These are phyloP conservation scores for Pisolithus thermaeus DNA, from an alignment of 1,284 basidiomycete genomes.

Conservation along the genomic window DNA sequence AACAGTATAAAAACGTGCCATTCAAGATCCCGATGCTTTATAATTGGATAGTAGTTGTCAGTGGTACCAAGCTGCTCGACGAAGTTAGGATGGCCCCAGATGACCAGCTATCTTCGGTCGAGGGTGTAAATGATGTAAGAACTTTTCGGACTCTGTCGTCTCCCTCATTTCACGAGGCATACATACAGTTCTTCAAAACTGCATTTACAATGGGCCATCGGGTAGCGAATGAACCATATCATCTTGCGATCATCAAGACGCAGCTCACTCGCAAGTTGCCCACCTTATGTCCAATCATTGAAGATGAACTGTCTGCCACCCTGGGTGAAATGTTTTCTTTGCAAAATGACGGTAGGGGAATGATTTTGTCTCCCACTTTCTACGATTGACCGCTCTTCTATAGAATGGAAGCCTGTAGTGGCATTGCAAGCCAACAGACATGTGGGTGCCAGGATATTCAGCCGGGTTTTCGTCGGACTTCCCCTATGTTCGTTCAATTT, in stretches of 20 bases:
- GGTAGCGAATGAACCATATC: constrained; percentile 8
- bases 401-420: constrained; percentile 1
- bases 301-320: constrained; percentile 17
- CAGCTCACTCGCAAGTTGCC: constrained; percentile 16
- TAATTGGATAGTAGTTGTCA: constrained; percentile 38
- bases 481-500: constrained; percentile 9
- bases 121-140: constrained; percentile 31
- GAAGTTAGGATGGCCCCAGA: constrained; percentile 37
- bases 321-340: constrained; percentile 5
- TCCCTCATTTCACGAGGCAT: not conserved
- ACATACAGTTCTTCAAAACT: not conserved
- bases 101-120: constrained; percentile 32
- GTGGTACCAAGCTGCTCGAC: constrained; percentile 30
- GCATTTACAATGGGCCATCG: constrained; percentile 3
- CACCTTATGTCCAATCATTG: constrained; percentile 12
- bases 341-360: not conserved
- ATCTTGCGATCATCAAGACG: constrained; percentile 14
- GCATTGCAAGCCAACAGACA: not conserved
- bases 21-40: constrained; percentile 38
- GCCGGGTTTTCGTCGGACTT: constrained; percentile 13
- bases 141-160: not conserved
- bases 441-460: constrained; percentile 7
- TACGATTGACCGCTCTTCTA: not conserved
- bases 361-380: not conserved
- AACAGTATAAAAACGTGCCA: constrained; percentile 28